Conservation (phyloP, 2,329 filamentous ascomycete species). For the Byssoonygena ceratinophila region DNA sequence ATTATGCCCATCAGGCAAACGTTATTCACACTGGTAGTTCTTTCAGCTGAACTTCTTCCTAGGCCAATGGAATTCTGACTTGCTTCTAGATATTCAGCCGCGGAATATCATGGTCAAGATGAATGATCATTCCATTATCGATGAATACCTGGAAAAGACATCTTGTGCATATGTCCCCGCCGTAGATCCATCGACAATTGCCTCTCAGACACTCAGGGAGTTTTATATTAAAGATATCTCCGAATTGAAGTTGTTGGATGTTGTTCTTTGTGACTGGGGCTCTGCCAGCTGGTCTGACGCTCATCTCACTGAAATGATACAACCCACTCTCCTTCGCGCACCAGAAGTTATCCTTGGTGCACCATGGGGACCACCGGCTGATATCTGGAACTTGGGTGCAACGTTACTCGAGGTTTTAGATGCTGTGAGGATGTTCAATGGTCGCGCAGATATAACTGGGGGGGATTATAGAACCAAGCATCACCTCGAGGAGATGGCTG, state of each 20-base stretch:
- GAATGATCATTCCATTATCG: not conserved
- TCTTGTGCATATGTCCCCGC: not conserved
- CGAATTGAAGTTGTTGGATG: too few species aligned
- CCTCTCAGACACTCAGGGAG: too few species aligned
- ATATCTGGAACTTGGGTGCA: not conserved
- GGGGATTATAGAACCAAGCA: not conserved
- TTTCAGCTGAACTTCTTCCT: not conserved
- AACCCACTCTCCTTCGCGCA: not conserved
- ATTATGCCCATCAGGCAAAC: slow-evolving; percentile 85
- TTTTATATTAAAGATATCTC: not conserved
- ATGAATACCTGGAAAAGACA: not conserved
- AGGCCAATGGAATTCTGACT: too few species aligned
- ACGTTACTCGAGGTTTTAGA: not conserved
- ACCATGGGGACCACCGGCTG: not conserved
- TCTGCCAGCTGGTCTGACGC: not conserved
- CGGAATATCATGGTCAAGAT: not conserved
- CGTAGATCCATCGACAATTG: not conserved
- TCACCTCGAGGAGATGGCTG: too few species aligned
- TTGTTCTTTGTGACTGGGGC: not conserved
- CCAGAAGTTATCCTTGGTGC: not conserved
- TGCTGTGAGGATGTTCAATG: not conserved
- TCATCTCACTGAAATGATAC: not conserved
- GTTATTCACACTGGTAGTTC: slow-evolving; percentile 58
- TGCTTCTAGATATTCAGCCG: not conserved
- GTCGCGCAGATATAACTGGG: not conserved